A percentile compares a stretch with the other conserved stretches of the same genome.
Conservation (phyloP, 257 asterid genomes). For the Gentiana macrophylla region DNA sequence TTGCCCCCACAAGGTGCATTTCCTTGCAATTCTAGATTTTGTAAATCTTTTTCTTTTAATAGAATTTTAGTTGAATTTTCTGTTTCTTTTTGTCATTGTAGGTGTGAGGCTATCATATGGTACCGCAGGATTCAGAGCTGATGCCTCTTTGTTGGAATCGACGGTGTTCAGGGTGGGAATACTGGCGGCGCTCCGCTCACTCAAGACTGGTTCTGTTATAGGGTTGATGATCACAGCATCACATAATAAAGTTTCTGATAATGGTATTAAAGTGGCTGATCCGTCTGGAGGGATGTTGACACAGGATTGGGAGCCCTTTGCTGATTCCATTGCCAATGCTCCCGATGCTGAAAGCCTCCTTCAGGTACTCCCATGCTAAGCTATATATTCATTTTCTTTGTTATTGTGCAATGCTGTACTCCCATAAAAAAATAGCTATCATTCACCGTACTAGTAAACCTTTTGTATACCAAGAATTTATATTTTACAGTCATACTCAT, state of each 20-base stretch:
- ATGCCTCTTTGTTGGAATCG: conserved; percentile 58
- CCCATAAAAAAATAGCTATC: too few relatives aligned
- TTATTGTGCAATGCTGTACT: not conserved
- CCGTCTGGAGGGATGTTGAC: conserved; percentile 94
- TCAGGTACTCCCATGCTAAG: conserved; percentile 31
- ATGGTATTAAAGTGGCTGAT: conserved; percentile 86
- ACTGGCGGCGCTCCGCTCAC: conserved; percentile 75
- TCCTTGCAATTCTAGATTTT: too few relatives aligned
- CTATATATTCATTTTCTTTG: not conserved
- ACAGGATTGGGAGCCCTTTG: conserved; percentile 90
- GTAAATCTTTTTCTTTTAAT: not conserved
- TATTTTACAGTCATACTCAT: too few relatives aligned
- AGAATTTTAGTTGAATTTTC: not conserved
- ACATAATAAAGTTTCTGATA: conserved; percentile 65
- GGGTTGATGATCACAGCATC: conserved; percentile 97
- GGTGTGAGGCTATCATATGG: conserved; percentile 72
- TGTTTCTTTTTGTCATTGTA: conserved; percentile 2
- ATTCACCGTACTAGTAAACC: too few relatives aligned
- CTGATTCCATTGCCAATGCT: conserved; percentile 68
- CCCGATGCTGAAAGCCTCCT: conserved; percentile 47
- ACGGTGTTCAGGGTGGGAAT: conserved; percentile 78
- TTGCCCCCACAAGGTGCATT: conserved; percentile 48
- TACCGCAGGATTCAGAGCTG: conserved; percentile 84
- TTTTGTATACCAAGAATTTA: too few relatives aligned
- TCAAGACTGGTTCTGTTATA: conserved; percentile 49